Evolutionary conservation across 2,329 filamentous ascomycete species (phyloP), one percentile per base, ranked within the genome.

Genomic region (Hortaea werneckii): DNA sequence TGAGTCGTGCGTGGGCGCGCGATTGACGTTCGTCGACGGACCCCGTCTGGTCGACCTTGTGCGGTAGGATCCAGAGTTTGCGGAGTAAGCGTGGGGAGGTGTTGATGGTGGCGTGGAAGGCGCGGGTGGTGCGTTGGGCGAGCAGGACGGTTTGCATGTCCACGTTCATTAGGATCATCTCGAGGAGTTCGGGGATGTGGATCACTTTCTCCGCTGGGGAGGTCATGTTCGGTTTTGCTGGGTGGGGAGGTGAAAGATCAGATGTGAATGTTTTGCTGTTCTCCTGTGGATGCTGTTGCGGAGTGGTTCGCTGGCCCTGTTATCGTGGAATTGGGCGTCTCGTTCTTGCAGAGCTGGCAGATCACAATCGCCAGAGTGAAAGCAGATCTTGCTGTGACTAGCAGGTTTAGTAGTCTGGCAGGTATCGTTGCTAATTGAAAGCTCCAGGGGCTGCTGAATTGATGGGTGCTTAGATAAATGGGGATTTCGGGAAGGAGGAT

Each of bases 121-220:
- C 20, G 6, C 12, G 30, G 29, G n/a, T 27, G 29, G 29, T 12
- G 28, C 28, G 37, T 26, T 41, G 29, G 29, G 13, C 20, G 28
- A 40, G 43, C 8, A 40, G 39, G n/a, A 45, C 28, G 11, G 28
- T n/a, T 12, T 27, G 29, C 12, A 29, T 32, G 37, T 34, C 4
- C 8, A 45, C 37, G 28, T 45, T 5, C 28, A 40, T 29, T 6
- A 45, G 38, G 43, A 45, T 37, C 6, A 29, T 12, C 8, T 34
- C 28, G 37, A 40, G 38, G 13, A 45, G 43, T 20, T 45, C 43
- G 29, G 43, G 43, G 12, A 41, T 27, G 38, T 26, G 8, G 39
- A 45, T 5, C 28, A 35, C 38, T 29, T 11, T 20, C 8, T 13
- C 10, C 4, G 35, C 28, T 7, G 43, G 20, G 10, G 9, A 29